These are phyloP conservation scores for Erodium chrysanthum DNA, from an alignment of 441 rosid species.

Conservation along the genomic window DNA sequence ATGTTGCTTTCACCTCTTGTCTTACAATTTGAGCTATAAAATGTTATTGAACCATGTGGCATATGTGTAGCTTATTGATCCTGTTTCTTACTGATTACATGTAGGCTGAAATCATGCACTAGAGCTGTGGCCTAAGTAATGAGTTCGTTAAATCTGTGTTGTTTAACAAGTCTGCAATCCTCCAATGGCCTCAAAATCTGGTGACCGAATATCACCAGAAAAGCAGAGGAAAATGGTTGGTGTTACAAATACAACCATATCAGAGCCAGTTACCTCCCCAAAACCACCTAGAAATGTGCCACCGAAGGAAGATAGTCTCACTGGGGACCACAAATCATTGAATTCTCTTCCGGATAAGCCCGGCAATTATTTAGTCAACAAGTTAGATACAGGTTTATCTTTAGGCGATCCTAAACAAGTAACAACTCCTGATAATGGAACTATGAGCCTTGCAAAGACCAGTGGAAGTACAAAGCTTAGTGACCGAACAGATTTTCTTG, in stretches of 20 bases:
- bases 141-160: constrained; percentile 19
- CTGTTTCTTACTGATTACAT: constrained; percentile 5
- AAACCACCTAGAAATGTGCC: constrained; percentile 18
- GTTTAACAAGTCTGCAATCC: constrained; percentile 14
- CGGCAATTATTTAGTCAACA: constrained; percentile 30
- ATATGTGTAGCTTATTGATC: neutral
- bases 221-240: constrained; percentile 25
- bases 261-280: constrained; percentile 25
- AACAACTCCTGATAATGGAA: constrained; percentile 45
- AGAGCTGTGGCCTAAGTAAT: constrained; percentile 25
- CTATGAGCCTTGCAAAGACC: constrained; percentile 59
- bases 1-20: neutral
- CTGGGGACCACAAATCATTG: constrained; percentile 20
- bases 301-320: constrained; percentile 20
- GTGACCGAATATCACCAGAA: constrained; percentile 29
- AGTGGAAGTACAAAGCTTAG: constrained; percentile 61
- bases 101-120: constrained; percentile 12
- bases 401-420: constrained; percentile 32
- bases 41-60: constrained; percentile 1
- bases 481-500: constrained; percentile 71
- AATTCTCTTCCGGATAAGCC: constrained; percentile 26
- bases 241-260: constrained; percentile 27
- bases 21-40: neutral
- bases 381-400: constrained; percentile 34
- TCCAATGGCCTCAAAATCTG: constrained; percentile 50